Evolutionary conservation across 2,329 filamentous ascomycete genomes (phyloP), one percentile per base, ranked within the genome.

Genomic region (Sporothrix luriei): DNA sequence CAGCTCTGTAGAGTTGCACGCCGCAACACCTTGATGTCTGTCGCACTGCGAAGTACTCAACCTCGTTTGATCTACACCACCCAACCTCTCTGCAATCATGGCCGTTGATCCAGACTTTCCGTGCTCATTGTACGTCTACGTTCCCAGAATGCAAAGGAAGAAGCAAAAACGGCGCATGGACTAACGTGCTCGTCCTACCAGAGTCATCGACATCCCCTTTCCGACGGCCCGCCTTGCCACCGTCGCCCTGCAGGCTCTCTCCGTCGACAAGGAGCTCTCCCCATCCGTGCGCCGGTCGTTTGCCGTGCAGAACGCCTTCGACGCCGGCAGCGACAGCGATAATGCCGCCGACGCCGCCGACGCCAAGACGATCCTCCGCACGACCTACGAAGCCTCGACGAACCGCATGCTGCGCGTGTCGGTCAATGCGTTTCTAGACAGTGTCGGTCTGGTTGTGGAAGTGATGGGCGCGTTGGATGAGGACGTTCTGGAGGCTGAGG

Each of bases 371-470:
- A 80, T 94, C 4, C 83, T 98, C 64, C 84, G 85, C 71, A 90
- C 92, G 11, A 86, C 90, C 71, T 98, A 98, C 80, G 86, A 85
- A 68, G 95, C 95, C 1, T 93, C 93, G 0, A 98, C 95, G 24
- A 97, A 97, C 78, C 90, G 95, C 74, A 98, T 98, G 94, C 85
- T 99, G 70, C 90, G 95, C 57, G 95, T 99, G 2, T 92, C 94
- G 3, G 94, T 97, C 69, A 98, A 98, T 80, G 93, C 93, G 11
- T 97, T 97, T 79, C 93, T 98, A 84, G 94, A 98, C 76, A 96
- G 91, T 74, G 79, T 97, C 69, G 88, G 88, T 67, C 88, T 97
- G 5, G 90, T 97, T 0, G 79, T 97, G 54, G 91, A 93, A 68
- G 91, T 97, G 19, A 97, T 97, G 91, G 89, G 92, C 79, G 91